These are phyloP conservation scores for Gynostemma pentaphyllum DNA, from an alignment of 306 rosid genomes.

Conservation along the genomic window DNA sequence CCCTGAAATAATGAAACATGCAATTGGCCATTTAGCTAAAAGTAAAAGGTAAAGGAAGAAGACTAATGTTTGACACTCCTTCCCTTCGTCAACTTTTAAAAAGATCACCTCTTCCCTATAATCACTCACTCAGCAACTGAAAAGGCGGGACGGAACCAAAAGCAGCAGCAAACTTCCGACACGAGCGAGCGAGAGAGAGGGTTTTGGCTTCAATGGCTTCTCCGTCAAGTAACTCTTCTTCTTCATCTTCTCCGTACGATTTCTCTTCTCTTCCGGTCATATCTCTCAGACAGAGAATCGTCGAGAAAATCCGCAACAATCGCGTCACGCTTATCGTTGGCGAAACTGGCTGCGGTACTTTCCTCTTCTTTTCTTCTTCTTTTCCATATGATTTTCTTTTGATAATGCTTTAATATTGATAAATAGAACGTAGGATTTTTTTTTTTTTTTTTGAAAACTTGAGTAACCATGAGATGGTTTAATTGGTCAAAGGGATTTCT, in stretches of 20 bases:
- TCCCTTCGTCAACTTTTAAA: too few relatives aligned
- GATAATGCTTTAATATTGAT: constrained; percentile 2
- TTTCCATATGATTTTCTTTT: neutral
- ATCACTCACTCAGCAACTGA: neutral
- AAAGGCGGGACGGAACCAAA: neutral
- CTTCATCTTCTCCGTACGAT: constrained; percentile 20
- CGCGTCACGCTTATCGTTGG: constrained; percentile 88
- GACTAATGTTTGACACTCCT: too few relatives aligned
- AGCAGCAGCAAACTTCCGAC: neutral
- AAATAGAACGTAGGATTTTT: too few relatives aligned
- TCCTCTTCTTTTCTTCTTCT: neutral
- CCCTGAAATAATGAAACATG: too few relatives aligned
- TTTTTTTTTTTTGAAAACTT: too few relatives aligned
- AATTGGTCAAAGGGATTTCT: too few relatives aligned
- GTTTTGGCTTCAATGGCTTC: constrained; percentile 35
- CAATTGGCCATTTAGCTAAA: too few relatives aligned
- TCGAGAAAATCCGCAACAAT: constrained; percentile 63
- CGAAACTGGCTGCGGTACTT: constrained; percentile 74
- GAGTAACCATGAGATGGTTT: too few relatives aligned
- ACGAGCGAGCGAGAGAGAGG: neutral
- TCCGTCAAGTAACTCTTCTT: constrained; percentile 23
- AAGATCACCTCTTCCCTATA: too few relatives aligned
- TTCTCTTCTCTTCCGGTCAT: constrained; percentile 58
- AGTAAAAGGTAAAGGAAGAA: too few relatives aligned
- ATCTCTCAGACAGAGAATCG: constrained; percentile 46